Base-by-base conservation (phyloP, 2,329 filamentous ascomycete species). In the Trichoderma sp. region DNA sequence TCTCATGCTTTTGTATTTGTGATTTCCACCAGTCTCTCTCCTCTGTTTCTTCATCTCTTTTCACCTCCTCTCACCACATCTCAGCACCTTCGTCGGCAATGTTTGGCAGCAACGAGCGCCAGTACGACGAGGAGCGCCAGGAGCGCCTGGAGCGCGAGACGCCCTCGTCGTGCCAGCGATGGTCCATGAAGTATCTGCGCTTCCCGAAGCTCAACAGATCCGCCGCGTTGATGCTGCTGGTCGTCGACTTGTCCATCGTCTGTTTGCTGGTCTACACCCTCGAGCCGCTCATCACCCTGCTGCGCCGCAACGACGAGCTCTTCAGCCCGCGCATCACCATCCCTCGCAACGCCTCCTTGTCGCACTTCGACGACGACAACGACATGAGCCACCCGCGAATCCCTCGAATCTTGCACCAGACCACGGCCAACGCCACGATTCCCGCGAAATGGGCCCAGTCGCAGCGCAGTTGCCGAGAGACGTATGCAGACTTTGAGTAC, bases 231-330 rank as follows among this genome's bases (percentile, higher is more conserved):
- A 6, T 63, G 19, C 59, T 63, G 1, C 19, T 63, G 26, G 26
- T 63, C 14, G 28, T 55, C 21, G 59, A 63, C 41, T 6, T 63
- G 50, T 12, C 48, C 39, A 28, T 63, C 28, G 59, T 63, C 41
- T 50, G 59, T 14, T n/a, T 47, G 41, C 59, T 63, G 0, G 7
- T 63, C 28, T 63, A 63, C n/a, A n/a, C 59, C 3, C 59, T 63
- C 19, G 59, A 63, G 48, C 59, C 59, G 7, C 59, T 63, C 59
- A 55, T 63, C n/a, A 63, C 59, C 7, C 59, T 63, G 0, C n/a
- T 63, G 50, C 50, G 6, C 7, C n/a, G 59, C 12, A 63, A 63
- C 41, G 59, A 63, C 7, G 59, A 63, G 19, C 26, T 63, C 17
- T 63, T 63, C 41, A 63, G 41, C 41, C 59, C 59, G 2, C 44